A percentile compares a stretch with the other conserved stretches of the same genome.
phyloP scores from a whole-genome alignment of 192 early-diverging fungal genomes.

The Podila clonocystis region DNA sequence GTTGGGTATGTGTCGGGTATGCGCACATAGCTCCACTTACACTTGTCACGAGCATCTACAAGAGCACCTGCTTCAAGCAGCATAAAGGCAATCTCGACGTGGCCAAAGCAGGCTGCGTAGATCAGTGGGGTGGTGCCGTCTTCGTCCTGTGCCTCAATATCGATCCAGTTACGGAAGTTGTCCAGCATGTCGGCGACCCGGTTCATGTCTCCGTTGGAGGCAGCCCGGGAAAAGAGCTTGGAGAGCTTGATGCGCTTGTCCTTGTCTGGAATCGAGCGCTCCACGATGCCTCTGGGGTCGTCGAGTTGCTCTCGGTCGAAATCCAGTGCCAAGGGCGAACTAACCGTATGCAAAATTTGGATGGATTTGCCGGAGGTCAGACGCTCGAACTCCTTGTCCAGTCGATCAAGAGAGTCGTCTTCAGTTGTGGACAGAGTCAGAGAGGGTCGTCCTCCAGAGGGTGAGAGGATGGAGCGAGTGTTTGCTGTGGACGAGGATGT shows the following conservation, averaged over 20 bases:
- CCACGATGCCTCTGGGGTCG: slow-evolving; percentile 48
- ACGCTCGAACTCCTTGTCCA: slow-evolving; percentile 46
- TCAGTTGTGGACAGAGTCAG: slow-evolving; percentile 6
- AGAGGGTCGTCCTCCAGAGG: neutral
- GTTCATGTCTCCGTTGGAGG: slow-evolving; percentile 78
- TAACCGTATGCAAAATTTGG: slow-evolving; percentile 30
- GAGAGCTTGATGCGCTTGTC: slow-evolving; percentile 68
- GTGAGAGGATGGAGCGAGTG: slow-evolving; percentile 2
- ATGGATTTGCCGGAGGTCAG: slow-evolving; percentile 44
- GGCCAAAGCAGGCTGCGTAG: slow-evolving; percentile 90
- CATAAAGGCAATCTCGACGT: slow-evolving; percentile 72
- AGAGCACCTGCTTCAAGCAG: slow-evolving; percentile 79
- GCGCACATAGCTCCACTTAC: slow-evolving; percentile 57
- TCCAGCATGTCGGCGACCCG: slow-evolving; percentile 70
- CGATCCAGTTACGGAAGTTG: slow-evolving; percentile 66
- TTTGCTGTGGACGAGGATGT: neutral
- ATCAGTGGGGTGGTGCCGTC: slow-evolving; percentile 90
- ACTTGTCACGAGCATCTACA: slow-evolving; percentile 82
- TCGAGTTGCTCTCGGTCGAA: slow-evolving; percentile 46
- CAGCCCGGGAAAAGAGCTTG: slow-evolving; percentile 72
- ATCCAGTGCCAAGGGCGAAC: slow-evolving; percentile 23
- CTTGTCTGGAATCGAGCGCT: slow-evolving; percentile 53
- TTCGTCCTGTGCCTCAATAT: slow-evolving; percentile 84
- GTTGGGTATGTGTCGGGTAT: neutral
- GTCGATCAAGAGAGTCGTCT: slow-evolving; percentile 28